Evolutionary conservation across 345 rosid species (phyloP).

Genomic region (Boechera divaricarpa): DNA sequence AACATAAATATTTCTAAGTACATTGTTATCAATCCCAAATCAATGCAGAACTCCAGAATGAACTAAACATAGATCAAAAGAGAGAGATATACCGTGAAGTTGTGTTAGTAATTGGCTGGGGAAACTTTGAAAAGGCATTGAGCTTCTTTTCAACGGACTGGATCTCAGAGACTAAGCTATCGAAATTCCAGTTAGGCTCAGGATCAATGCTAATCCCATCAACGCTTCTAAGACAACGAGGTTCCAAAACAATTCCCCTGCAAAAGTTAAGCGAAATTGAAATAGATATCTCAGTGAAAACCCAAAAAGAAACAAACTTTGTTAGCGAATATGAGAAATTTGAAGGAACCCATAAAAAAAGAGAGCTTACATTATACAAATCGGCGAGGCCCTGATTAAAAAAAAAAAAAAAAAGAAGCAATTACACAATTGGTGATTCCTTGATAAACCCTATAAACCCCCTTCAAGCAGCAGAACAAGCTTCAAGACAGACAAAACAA

Average conservation of each 20-base stretch:
- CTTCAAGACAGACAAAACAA: neutral
- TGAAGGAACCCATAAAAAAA: neutral
- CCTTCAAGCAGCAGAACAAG: neutral
- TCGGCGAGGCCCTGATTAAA: neutral
- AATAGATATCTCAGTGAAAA: neutral
- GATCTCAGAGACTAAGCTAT: slow-evolving; percentile 62
- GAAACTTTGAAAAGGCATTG: slow-evolving; percentile 47
- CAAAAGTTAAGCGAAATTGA: neutral
- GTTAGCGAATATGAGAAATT: neutral
- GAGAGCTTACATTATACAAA: slow-evolving; percentile 33
- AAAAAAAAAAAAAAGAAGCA: neutral
- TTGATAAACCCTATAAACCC: neutral
- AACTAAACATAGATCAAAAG: neutral
- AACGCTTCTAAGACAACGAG: slow-evolving; percentile 60
- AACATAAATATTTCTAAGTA: neutral
- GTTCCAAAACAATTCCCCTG: slow-evolving; percentile 76
- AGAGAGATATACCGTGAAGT: slow-evolving; percentile 48
- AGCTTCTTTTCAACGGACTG: slow-evolving; percentile 70
- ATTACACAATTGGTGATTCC: neutral
- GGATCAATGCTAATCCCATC: slow-evolving; percentile 72
- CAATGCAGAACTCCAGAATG: slow-evolving; percentile 2
- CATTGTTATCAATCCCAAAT: neutral
- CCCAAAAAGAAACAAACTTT: neutral
- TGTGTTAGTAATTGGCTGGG: slow-evolving; percentile 55
- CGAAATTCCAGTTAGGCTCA: slow-evolving; percentile 77